Conservation (phyloP, 257 asterid genomes). For the Solanum tacnaense region DNA sequence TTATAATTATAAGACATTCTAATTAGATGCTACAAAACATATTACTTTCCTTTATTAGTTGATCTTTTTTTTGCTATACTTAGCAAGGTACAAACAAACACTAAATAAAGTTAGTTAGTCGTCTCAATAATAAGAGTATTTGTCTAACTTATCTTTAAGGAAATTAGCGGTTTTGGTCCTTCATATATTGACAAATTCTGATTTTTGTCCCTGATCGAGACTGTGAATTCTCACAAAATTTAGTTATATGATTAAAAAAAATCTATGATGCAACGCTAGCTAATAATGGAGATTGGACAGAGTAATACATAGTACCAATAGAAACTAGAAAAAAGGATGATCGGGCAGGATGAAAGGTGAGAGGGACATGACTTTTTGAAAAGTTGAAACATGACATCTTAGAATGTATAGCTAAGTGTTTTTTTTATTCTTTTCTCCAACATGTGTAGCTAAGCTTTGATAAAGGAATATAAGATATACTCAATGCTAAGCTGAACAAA, state of each 20-base stretch:
- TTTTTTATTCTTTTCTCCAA: not conserved
- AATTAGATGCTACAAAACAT: not conserved
- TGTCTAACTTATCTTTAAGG: not conserved
- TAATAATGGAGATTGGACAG: not conserved
- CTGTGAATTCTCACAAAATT: not conserved
- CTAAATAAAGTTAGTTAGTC: not conserved
- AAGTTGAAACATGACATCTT: not conserved
- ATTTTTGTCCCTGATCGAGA: not conserved
- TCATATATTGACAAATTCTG: not conserved
- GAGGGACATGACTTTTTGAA: not conserved
- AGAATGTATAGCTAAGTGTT: not conserved
- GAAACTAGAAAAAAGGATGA: not conserved
- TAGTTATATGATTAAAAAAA: not conserved
- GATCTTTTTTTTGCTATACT: not conserved
- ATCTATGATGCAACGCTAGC: rapidly evolving
- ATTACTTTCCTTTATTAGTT: not conserved
- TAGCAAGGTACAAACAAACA: not conserved
- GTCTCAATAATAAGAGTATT: not conserved
- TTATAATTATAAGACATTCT: not conserved
- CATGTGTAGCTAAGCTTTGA: not conserved
- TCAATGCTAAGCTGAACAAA: not conserved
- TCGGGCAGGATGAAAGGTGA: not conserved
- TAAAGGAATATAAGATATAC: not conserved
- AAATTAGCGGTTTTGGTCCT: not conserved
- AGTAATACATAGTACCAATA: not conserved